Evolutionary conservation across 129 eudicot genomes (phyloP), one percentile per base, ranked within the genome.

Genomic region (Lactuca sativa): DNA sequence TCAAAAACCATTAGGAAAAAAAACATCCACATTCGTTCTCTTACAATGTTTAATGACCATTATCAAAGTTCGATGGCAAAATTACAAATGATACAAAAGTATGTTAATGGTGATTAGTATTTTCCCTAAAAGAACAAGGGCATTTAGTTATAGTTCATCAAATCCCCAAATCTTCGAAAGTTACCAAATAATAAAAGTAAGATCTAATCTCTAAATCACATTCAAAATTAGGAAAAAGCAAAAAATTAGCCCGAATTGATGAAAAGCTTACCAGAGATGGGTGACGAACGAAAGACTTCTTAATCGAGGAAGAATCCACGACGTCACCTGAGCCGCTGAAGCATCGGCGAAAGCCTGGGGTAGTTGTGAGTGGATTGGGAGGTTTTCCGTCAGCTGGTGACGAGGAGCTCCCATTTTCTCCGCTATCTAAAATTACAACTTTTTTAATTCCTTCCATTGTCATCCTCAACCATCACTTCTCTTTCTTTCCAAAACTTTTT

Each of bases 211-310:
- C 17, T 14, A 57, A 41, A 70, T 59, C 58, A 44, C 66, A 70
- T 58, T 31, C 75, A 0, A 15, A 31, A 43, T 8, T 9, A 48
- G 15, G 8, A 67, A 71, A 25, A 66, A 32, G 32, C 18, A 78
- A 30, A 63, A 41, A 70, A 12, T 3, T 18, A 0, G 4, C 56
- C 69, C 51, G 16, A 52, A 44, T 38, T 10, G 43, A 4, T 10
- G 33, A 15, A 77, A 41, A 59, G 32, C 34, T 77, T 85, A 87
- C 97, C 88, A 90, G 69, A 62, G 97, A 87, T 0, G 84, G 82
- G 59, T 87, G 97, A 25, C 97, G 86, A 80, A 85, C 66, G 38
- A 87, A 81, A 47, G 90, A 74, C 88, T 80, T 88, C 34, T 84
- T 72, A 6, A 79, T 6, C 55, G 78, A 58, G 12, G 77, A 18